Percentiles rank a stretch among this genome's conserved stretches.
phyloP scores from a whole-genome alignment of 352 stramenopile genomes.

The Chrysophaeum taylorii region DNA sequence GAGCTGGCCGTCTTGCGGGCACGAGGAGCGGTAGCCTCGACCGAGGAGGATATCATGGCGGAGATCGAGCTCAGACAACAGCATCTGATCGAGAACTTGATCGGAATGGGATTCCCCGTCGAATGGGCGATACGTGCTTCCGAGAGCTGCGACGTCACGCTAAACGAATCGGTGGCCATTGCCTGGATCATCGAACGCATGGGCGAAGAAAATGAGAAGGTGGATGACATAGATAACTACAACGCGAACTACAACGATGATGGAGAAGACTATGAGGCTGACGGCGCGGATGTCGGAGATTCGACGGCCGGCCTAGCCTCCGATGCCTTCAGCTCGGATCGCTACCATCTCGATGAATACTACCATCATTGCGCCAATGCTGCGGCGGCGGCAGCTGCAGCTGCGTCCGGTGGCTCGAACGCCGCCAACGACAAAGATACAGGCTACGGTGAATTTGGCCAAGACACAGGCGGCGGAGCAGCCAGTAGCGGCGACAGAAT shows the following conservation, averaged over 20 bases:
- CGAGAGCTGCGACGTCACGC: constrained; percentile 24
- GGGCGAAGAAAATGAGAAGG: constrained; percentile 51
- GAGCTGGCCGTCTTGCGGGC: no score
- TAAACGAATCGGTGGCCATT: constrained; percentile 42
- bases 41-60: background rate
- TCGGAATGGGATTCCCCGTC: constrained; percentile 63
- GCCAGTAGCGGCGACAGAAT: no score
- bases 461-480: no score
- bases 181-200: constrained; percentile 77
- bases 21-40: no score
- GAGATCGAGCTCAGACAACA: constrained; percentile 37
- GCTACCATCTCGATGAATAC: constrained; percentile 4
- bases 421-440: no score
- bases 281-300: constrained; percentile 8
- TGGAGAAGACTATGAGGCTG: constrained; percentile 7
- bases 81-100: constrained; percentile 58
- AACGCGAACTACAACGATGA: constrained; percentile 20
- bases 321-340: background rate
- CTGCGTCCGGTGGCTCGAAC: no score
- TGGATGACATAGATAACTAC: constrained; percentile 9
- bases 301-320: background rate
- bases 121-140: constrained; percentile 51
- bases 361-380: no score
- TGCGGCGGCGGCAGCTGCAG: no score
- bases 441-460: no score